Evolutionary conservation across 768 basidiomycete genomes (phyloP), one percentile per base, ranked within the genome.

Genomic region (Pluteus cervinus): DNA sequence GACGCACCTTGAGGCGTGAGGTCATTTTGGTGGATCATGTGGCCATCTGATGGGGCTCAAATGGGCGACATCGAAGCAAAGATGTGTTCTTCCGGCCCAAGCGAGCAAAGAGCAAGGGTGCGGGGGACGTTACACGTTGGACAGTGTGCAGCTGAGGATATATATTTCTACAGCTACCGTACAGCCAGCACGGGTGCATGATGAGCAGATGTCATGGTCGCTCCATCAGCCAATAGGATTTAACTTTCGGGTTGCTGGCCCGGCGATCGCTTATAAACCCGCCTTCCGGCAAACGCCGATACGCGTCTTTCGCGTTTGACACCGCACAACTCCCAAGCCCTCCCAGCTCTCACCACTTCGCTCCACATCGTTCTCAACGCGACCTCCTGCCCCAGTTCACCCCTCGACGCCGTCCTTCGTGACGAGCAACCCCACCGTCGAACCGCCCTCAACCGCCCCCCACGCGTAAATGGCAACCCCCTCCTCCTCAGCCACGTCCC

Each of bases 401-500:
- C 49, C 45, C 44, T 44, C 46, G 38, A 39, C 54, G 51, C 36
- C 60, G 50, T 48, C 57, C 40, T 33, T 50, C 45, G 44, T 56
- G 53, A 51, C 57, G 60, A 48, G 55, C 44, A 61, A 44, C 51
- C 47, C 47, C 37, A 36, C 36, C 48, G 36, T 39, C 50, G 47
- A 43, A 48, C 44, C 29, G 25, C 44, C 40, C 39, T 36, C 28
- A 29, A 34, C 29, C 35, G 28, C 40, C 24, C 30, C 45, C 42
- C 65, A 58, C 66, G 65, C 65, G 61, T 61, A 48, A 47, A 88
- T 87, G 86, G 79, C 83, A 52, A 81, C 85, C 25, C 82, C 86
- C 40, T 76, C 82, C 44, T 87, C 84, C 50, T 84, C 85, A 45
- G 73, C 82, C 51, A 88, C 86, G 55, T 86, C 86, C 41, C 79